These are phyloP conservation scores for Cyphellophora europaea DNA, from an alignment of 2,329 filamentous ascomycete species.

Conservation along the genomic window DNA sequence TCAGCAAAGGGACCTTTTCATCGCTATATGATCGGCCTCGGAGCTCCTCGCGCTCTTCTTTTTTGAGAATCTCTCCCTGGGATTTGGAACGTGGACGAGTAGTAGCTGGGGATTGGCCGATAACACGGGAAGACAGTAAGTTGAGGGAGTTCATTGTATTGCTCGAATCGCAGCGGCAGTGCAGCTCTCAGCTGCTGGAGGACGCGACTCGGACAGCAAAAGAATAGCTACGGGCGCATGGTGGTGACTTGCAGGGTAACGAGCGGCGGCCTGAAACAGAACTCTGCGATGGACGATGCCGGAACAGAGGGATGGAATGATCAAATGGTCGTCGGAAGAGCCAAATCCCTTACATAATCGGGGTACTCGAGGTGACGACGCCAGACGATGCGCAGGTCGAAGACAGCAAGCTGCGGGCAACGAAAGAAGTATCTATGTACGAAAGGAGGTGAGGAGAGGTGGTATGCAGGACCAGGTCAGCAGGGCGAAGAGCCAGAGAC, in stretches of 20 bases:
- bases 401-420: no score
- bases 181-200: slow-evolving; percentile 24
- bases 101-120: slow-evolving; percentile 47
- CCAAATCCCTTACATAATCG: slow-evolving; percentile 1
- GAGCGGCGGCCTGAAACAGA: slow-evolving; percentile 1
- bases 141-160: slow-evolving; percentile 83
- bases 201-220: slow-evolving; percentile 45
- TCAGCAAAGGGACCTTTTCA: slow-evolving; percentile 25
- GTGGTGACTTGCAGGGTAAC: neutral
- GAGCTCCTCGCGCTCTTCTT: slow-evolving; percentile 23
- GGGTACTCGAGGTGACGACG: neutral
- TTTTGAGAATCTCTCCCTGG: slow-evolving; percentile 35
- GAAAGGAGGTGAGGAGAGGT: no score
- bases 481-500: no score
- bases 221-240: neutral
- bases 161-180: no score
- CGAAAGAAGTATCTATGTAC: no score
- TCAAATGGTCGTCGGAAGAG: neutral
- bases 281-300: no score
- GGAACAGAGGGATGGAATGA: no score
- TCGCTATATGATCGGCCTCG: slow-evolving; percentile 35
- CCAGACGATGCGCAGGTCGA: no score
- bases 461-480: no score
- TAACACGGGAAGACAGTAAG: slow-evolving; percentile 78
- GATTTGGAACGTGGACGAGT: slow-evolving; percentile 46